phyloP scores from a whole-genome alignment of 2,329 filamentous ascomycete genomes.

The Fonsecaea multimorphosa region DNA sequence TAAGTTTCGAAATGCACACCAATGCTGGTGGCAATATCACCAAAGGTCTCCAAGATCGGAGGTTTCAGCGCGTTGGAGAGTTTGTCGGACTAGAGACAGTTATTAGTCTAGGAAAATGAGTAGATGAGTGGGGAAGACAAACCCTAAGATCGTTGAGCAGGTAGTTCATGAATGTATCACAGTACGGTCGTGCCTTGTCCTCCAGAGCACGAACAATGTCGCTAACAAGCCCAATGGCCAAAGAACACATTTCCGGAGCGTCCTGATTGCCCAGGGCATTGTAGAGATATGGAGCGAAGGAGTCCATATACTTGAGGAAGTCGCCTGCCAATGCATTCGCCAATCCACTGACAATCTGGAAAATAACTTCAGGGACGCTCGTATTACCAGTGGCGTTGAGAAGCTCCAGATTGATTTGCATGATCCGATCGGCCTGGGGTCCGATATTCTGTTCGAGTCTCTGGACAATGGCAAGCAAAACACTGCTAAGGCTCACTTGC shows the following conservation, averaged over 20 bases:
- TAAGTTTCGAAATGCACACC: slow-evolving; percentile 91
- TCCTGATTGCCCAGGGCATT: slow-evolving; percentile 95
- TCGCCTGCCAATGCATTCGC: slow-evolving; percentile 90
- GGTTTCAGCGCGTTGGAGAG: slow-evolving; percentile 97
- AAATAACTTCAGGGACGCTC: slow-evolving; percentile 90
- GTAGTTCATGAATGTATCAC: slow-evolving; percentile 98
- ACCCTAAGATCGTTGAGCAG: slow-evolving; percentile 83
- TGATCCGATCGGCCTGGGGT: slow-evolving; percentile 90
- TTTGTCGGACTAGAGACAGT: slow-evolving; percentile 68
- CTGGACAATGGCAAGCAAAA: slow-evolving; percentile 88
- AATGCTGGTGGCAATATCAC: slow-evolving; percentile 95
- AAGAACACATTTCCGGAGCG: slow-evolving; percentile 89
- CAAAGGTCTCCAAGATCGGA: slow-evolving; percentile 95
- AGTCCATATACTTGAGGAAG: slow-evolving; percentile 97
- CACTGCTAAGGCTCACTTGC: slow-evolving; percentile 92
- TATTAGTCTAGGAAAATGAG: slow-evolving; percentile 43
- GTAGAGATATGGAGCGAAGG: slow-evolving; percentile 90
- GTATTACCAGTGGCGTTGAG: slow-evolving; percentile 82
- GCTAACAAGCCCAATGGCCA: slow-evolving; percentile 96
- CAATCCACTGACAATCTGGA: slow-evolving; percentile 89
- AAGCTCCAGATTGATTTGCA: slow-evolving; percentile 84
- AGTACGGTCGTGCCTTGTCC: slow-evolving; percentile 90
- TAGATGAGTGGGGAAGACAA: slow-evolving; percentile 46
- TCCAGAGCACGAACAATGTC: slow-evolving; percentile 93
- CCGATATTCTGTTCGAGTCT: slow-evolving; percentile 89